Base-by-base conservation (phyloP, 768 basidiomycete species). In the Suillus lakei region DNA sequence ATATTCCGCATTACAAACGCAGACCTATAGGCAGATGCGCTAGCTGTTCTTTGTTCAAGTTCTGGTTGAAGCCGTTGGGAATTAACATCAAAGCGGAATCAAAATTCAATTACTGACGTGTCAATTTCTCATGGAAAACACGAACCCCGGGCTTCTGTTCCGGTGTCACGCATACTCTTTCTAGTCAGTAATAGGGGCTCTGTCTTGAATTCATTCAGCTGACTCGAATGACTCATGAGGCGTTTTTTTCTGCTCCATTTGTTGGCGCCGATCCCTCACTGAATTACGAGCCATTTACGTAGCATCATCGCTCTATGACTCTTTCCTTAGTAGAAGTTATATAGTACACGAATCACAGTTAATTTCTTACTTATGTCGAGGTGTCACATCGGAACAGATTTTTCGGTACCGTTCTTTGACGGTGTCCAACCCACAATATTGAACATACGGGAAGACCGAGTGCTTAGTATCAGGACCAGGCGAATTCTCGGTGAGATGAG, bases 71-170 rank as follows among this genome's bases (percentile, higher is more conserved):
- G 16, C 41, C 16, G 6, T 18, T 39, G 39, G 39, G 39, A 39
- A 15, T 39, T 39, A n/a, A 13, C 44, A 23, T 26, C 48, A 16
- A 46, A 50, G 28, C 28, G 28, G 50, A 30, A 51, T 18, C 50
- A 51, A 36, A 23, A 56, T 36, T 26, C 32, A 56, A 36, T 56
- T 36, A n/a, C n/a, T 58, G 56, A 58, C 56, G 56, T 58, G 56
- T 58, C 56, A 59, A 59, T 59, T 59, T 39, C 56, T 39, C 56
- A 59, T 38, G 55, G 32, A 23, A 55, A 55, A 48, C n/a, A 9
- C 34, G 12, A 50, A 26, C 48, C 13, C 48, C 44, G n/a, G 48
- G n/a, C 5, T 4, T 21, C 34, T 15, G 13, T 12, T 56, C 56
- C 56, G 56, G 26, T 28, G 56, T 21, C n/a, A 58, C 56, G 55